Evolutionary conservation across 1,284 basidiomycete species (phyloP), one percentile per base, ranked within the genome.

Genomic region (Trametes polyzona): DNA sequence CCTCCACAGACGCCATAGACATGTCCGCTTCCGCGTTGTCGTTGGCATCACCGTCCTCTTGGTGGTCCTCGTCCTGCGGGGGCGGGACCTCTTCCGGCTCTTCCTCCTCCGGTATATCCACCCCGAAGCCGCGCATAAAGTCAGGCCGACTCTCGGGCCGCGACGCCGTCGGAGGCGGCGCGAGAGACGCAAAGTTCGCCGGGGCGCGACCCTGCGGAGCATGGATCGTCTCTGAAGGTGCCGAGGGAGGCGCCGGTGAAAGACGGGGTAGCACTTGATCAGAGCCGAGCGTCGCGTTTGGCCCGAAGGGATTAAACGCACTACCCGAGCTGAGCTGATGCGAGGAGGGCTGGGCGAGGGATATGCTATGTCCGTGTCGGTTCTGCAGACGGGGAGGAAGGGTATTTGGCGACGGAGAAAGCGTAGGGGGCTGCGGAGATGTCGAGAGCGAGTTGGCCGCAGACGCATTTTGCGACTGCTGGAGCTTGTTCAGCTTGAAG

Each of bases 401-500:
- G 39, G 73, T 67, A 52, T 69, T 74, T 9, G 84, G 83, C n/a
- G 84, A 86, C 2, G 83, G 78, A 2, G 81, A 76, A 11, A 82
- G 66, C 33, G 76, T 75, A 0, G 78, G 74, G 19, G 83, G 83
- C 57, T 87, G 85, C 2, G 88, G 88, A 10, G 88, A 91, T 12
- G 79, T 71, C 16, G 86, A 75, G 19, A 84, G 68, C 3, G 86
- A 88, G 62, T 79, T 81, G 6, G 73, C 67, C 7, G 76, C 72
- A 1, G 85, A 82, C 17, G 74, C 74, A 39, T 77, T 78, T 65
- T 90, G 89, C 0, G 87, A 82, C 70, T 87, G 84, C 64, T 91
- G 89, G 10, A 93, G 76, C 71, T 90, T 92, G 73, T 91, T 91
- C 41, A 93, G 77, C 69, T 91, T 92, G 75, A 88, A 92, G 65